These are phyloP conservation scores for Thielaviopsis musarum DNA, from an alignment of 2,329 filamentous ascomycete genomes.

Conservation along the genomic window DNA sequence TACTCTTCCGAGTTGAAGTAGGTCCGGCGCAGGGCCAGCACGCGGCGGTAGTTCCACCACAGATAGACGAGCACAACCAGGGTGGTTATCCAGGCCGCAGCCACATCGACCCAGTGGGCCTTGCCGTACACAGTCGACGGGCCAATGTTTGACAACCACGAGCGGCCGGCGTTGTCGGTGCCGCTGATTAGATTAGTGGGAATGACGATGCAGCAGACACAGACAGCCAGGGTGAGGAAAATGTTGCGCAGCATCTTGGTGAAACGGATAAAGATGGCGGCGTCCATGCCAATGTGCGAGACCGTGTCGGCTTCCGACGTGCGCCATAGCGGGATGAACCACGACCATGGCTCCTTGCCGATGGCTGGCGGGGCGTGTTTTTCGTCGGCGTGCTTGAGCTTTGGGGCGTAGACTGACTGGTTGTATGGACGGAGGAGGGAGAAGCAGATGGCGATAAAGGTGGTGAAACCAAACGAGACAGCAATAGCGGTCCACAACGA, in stretches of 20 bases:
- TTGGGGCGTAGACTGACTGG: conserved; percentile 82
- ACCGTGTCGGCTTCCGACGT: conserved; percentile 65
- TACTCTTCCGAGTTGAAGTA: conserved; percentile 84
- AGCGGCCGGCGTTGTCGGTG: conserved; percentile 9
- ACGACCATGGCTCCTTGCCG: conserved; percentile 74
- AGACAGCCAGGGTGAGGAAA: conserved; percentile 53
- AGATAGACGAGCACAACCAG: conserved; percentile 63
- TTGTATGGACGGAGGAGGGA: conserved; percentile 84
- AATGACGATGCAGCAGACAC: conserved; percentile 63
- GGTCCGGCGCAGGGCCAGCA: conserved; percentile 51
- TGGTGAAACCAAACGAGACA: conserved; percentile 61
- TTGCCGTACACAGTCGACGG: conserved; percentile 35
- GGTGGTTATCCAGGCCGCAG: conserved; percentile 50
- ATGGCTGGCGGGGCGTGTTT: conserved; percentile 77
- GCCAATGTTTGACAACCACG: conserved; percentile 43
- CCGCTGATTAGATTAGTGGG: conserved; percentile 51
- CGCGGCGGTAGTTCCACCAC: conserved; percentile 75
- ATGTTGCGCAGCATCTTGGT: conserved; percentile 85
- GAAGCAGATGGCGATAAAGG: conserved; percentile 62
- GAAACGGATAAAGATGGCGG: conserved; percentile 77
- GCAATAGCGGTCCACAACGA: conserved; percentile 66
- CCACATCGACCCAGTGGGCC: conserved; percentile 41
- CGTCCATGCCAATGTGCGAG: conserved; percentile 77
- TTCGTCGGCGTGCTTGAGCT: conserved; percentile 80
- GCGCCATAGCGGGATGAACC: conserved; percentile 61